phyloP scores from a whole-genome alignment of 495 filamentous ascomycete genomes.

The Viridothelium virens region DNA sequence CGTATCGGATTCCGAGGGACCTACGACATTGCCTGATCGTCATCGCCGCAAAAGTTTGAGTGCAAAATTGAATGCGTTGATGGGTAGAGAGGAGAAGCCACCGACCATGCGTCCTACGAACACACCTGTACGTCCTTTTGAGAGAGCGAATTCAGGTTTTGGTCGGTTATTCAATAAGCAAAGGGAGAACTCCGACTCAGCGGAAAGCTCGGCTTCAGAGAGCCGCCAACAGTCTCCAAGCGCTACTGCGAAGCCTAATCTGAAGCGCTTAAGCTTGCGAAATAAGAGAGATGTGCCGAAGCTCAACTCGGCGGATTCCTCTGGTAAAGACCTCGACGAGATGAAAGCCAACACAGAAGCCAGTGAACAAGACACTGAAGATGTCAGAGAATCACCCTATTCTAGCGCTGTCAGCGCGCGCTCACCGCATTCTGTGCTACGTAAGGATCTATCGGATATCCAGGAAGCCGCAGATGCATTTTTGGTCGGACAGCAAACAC shows the following conservation, averaged over 20 bases:
- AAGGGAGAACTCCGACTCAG: background rate
- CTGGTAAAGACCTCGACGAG: background rate
- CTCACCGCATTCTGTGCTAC: background rate
- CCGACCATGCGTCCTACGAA: conserved; percentile 4
- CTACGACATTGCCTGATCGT: background rate
- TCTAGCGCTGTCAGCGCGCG: background rate
- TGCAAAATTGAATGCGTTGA: background rate
- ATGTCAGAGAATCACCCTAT: background rate
- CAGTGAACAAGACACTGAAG: background rate
- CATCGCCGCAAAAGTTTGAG: background rate
- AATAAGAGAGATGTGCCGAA: background rate
- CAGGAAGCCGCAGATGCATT: background rate
- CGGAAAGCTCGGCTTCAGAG: background rate
- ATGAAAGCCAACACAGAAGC: background rate
- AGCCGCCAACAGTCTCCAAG: background rate
- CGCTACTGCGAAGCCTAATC: background rate
- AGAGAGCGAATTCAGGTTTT: conserved; percentile 7
- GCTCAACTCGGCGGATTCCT: background rate
- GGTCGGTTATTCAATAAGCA: conserved; percentile 2
- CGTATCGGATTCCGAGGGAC: background rate
- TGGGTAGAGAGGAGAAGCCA: conserved; percentile 7
- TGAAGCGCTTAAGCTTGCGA: background rate
- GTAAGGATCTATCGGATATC: background rate
- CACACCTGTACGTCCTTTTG: background rate
- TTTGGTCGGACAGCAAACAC: background rate